Conservation (phyloP, 108 stramenopile genomes). For the Conticribra weissflogii region DNA sequence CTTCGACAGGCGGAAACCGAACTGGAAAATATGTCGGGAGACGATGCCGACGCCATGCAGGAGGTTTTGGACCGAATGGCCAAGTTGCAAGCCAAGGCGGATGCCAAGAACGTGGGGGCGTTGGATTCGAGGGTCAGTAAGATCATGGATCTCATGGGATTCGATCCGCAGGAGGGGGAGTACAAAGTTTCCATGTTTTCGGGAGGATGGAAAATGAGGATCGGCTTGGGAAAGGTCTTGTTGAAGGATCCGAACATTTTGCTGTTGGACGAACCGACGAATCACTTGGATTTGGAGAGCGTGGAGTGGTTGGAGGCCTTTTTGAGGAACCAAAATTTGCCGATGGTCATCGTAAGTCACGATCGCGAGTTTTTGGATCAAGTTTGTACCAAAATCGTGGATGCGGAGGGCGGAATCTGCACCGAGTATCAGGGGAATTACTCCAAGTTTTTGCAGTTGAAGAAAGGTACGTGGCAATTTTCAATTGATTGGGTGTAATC, state of each 20-base stretch:
- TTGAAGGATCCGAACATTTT: constrained; percentile 93
- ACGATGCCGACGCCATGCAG: constrained; percentile 77
- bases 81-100: constrained; percentile 83
- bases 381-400: constrained; percentile 95
- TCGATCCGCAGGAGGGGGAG: constrained; percentile 84
- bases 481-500: too few species aligned
- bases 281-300: constrained; percentile 88
- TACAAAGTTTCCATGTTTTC: constrained; percentile 89
- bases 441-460: constrained; percentile 90
- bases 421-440: constrained; percentile 95
- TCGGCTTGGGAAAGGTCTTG: constrained; percentile 97
- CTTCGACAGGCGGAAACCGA: constrained; percentile 68
- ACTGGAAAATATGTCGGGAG: constrained; percentile 55
- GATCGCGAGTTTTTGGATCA: constrained; percentile 99
- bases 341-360: constrained; percentile 98
- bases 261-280: constrained; percentile 92
- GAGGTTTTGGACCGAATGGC: constrained; percentile 91
- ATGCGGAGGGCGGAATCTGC: constrained; percentile 92
- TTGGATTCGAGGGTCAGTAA: constrained; percentile 88
- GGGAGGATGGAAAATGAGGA: constrained; percentile 99
- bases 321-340: constrained; percentile 90
- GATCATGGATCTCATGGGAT: constrained; percentile 96
- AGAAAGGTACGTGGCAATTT: constrained; percentile 66
- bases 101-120: constrained; percentile 82
- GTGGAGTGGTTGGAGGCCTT: constrained; percentile 98